Evolutionary conservation across 441 rosid species (phyloP).

Genomic region (Cnidoscolus chayamansa): DNA sequence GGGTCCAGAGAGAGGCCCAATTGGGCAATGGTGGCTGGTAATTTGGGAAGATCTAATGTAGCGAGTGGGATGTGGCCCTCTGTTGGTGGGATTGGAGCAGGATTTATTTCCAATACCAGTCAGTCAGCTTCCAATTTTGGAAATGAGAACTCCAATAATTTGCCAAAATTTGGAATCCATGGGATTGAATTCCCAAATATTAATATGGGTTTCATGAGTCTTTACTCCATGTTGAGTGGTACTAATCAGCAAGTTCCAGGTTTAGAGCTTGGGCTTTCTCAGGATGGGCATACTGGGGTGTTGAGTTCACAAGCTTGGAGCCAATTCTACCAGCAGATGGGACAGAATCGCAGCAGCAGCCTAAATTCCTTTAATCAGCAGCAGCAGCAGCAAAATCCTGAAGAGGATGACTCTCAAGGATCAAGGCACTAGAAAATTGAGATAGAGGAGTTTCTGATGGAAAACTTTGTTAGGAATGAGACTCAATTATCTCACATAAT

Average conservation of each 20-base stretch:
- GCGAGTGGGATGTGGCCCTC: slow-evolving; percentile 62
- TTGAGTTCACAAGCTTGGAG: slow-evolving; percentile 45
- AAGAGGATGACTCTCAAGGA: slow-evolving; percentile 72
- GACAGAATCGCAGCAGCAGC: slow-evolving; percentile 51
- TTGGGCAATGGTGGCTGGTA: slow-evolving; percentile 55
- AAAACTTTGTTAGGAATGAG: slow-evolving; percentile 3
- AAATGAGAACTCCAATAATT: slow-evolving; percentile 42
- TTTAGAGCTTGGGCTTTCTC: slow-evolving; percentile 89
- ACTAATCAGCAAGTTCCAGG: slow-evolving; percentile 62
- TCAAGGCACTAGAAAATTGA: slow-evolving; percentile 48
- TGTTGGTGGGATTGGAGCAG: slow-evolving; percentile 49
- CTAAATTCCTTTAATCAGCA: slow-evolving; percentile 28
- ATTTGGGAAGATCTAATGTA: slow-evolving; percentile 53
- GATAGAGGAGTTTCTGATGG: slow-evolving; percentile 7
- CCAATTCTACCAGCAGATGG: slow-evolving; percentile 82
- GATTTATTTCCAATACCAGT: slow-evolving; percentile 26
- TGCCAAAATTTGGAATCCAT: slow-evolving; percentile 50
- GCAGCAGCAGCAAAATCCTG: slow-evolving; percentile 49
- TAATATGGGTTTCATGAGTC: slow-evolving; percentile 65
- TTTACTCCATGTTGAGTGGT: slow-evolving; percentile 61
- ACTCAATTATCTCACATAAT: neutral
- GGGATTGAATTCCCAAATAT: slow-evolving; percentile 59
- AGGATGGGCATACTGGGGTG: slow-evolving; percentile 64
- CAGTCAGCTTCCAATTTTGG: slow-evolving; percentile 44
- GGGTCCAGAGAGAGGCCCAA: slow-evolving; percentile 53